Conservation (phyloP, 306 rosid genomes). For the Cyclanthera cordifolia region DNA sequence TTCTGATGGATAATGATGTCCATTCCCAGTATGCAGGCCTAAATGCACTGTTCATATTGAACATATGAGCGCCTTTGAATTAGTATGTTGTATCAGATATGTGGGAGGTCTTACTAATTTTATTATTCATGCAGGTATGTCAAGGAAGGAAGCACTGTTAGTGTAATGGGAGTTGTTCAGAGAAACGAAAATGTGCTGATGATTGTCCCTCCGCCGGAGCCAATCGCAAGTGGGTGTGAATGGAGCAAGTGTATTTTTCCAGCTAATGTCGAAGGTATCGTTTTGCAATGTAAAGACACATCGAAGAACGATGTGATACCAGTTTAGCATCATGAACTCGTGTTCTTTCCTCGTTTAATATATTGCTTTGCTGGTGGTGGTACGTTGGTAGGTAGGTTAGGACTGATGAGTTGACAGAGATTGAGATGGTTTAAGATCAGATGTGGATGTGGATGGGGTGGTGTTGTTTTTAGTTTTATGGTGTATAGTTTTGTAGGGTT, state of each 20-base stretch:
- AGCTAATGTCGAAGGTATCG: conserved; percentile 88
- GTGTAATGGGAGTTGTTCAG: conserved; percentile 97
- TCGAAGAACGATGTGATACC: conserved; percentile 87
- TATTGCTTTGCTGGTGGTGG: not conserved
- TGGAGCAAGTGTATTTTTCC: conserved; percentile 87
- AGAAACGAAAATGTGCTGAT: conserved; percentile 91
- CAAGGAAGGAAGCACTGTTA: conserved; percentile 97
- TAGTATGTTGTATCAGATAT: not conserved
- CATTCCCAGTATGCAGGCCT: not conserved
- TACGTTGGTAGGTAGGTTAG: conserved; percentile 9
- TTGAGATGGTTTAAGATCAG: conserved; percentile 8
- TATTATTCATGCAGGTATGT: conserved; percentile 51
- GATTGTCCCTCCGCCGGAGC: conserved; percentile 97
- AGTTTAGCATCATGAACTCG: conserved; percentile 29
- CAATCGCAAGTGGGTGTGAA: conserved; percentile 81
- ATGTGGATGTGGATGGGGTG: conserved; percentile 1
- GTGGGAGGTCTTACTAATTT: not conserved
- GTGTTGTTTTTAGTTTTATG: conserved; percentile 13
- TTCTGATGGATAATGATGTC: not conserved
- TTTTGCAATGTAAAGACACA: conserved; percentile 86
- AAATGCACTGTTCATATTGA: not conserved
- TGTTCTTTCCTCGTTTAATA: conserved; percentile 1
- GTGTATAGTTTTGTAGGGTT: conserved; percentile 17
- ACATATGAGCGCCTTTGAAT: not conserved
- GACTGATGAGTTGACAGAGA: conserved; percentile 13